These are phyloP conservation scores for Phyllosticta citribraziliensis DNA, from an alignment of 2,329 filamentous ascomycete species.

Conservation along the genomic window DNA sequence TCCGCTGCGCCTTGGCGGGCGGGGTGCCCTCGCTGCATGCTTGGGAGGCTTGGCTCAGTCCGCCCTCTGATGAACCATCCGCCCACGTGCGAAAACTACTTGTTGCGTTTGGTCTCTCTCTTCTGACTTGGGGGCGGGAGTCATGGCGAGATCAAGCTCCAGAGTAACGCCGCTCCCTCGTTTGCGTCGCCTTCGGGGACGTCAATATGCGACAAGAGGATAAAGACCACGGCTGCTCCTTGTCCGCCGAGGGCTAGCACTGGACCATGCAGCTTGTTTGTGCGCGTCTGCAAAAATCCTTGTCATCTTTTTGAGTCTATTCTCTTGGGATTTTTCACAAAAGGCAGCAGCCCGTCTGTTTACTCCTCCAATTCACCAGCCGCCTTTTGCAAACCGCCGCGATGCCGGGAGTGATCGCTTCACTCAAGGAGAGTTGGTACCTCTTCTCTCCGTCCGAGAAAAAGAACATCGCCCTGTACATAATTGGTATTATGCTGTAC, in stretches of 20 bases:
- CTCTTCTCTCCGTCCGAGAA: conserved; percentile 33
- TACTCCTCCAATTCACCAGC: not conserved
- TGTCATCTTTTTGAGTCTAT: not conserved
- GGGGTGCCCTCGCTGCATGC: not conserved
- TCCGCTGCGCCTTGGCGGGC: not conserved
- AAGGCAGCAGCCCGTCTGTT: not conserved
- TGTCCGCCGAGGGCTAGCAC: not conserved
- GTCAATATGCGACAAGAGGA: not conserved
- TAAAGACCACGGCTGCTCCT: not conserved
- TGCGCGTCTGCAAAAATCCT: not conserved
- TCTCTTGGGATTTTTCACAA: not conserved
- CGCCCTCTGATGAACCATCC: not conserved
- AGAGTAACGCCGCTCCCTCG: not conserved
- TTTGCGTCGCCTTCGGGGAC: not conserved
- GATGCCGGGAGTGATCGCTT: not conserved
- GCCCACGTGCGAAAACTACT: not conserved
- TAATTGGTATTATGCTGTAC: conserved; percentile 42
- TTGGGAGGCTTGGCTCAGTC: not conserved
- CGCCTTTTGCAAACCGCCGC: not conserved
- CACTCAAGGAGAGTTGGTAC: conserved; percentile 18
- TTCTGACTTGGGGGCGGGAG: not conserved
- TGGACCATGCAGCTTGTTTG: not conserved
- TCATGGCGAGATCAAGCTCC: not conserved
- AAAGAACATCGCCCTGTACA: conserved; percentile 38
- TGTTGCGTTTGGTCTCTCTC: not conserved